Base-by-base conservation (phyloP, 208 protist species). In the Balamuthia mandrillaris region DNA sequence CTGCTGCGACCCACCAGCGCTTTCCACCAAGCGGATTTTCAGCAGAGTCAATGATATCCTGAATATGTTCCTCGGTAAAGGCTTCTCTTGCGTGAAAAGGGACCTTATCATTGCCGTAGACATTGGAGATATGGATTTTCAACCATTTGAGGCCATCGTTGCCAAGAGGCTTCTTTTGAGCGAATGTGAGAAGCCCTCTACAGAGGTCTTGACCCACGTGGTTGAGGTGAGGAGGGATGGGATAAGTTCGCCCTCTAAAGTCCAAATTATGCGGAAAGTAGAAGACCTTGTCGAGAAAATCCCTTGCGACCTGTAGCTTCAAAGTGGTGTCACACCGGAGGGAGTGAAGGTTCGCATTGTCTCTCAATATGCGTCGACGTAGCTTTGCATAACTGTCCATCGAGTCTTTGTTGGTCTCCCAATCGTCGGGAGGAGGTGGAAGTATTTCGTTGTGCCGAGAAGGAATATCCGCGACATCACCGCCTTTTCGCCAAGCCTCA, bases 221-320 rank as follows among this genome's bases (percentile, higher is more conserved):
- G 86, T 98, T 98, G 24, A 99, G 89, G 74, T 98, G 94, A 9
- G 97, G 97, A 10, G 97, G 96, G 31, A 99, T 95, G 3, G 98
- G 96, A 91, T 99, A 99, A 84, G 97, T 97, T 72, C 98, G 96
- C 21, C 98, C 98, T 49, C 98, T 93, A 81, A 99, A 99, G 88
- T 99, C 98, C 86, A 99, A 90, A 88, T 98, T 99, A 89, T 98
- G 97, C 18, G 98, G 97, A 83, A 99, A 98, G 91, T 98, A 99
- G 78, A 99, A 91, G 4, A 9, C 61, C n/a, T 77, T 2, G 41
- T 88, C 58, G 1, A 72, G 27, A 16, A 92, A 90, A 27, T 87
- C 81, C 31, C 74, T 29, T 2, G 84, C 89, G 5, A 89, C 82
- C 44, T 78, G 21, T 39, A 56, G 14, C 70, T 93, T 94, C 6